Conservation (phyloP, 2,329 filamentous ascomycete genomes). For the Colletotrichum nymphaeae region DNA sequence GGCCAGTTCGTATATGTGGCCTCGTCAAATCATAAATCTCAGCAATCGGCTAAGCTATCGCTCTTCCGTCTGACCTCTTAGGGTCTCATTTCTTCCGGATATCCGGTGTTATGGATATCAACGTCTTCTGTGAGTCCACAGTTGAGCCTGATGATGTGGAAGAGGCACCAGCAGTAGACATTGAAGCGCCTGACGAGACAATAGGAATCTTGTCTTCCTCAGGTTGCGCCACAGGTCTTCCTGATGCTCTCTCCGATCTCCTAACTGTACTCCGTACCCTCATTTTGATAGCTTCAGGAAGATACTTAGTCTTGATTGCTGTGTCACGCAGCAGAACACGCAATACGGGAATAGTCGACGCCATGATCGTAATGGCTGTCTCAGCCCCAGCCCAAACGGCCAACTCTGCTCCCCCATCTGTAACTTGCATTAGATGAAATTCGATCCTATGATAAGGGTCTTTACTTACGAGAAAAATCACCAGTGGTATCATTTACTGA, state of each 20-base stretch:
- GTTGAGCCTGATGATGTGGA: slow-evolving; percentile 8
- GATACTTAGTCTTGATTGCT: slow-evolving; percentile 14
- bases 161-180: slow-evolving; percentile 25
- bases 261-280: background rate
- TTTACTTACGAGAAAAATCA: slow-evolving; percentile 30
- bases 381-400: slow-evolving; percentile 40
- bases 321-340: slow-evolving; percentile 26
- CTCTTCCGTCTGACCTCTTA: background rate
- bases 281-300: slow-evolving; percentile 27
- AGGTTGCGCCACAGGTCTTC: background rate
- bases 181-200: slow-evolving; percentile 13
- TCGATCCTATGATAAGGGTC: background rate
- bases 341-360: slow-evolving; percentile 46
- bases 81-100: background rate
- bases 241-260: slow-evolving; percentile 11
- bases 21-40: background rate
- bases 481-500: slow-evolving; percentile 27
- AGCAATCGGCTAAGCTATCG: background rate
- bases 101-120: background rate
- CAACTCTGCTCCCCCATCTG: slow-evolving; percentile 36
- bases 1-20: background rate
- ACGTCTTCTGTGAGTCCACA: slow-evolving; percentile 13
- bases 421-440: slow-evolving; percentile 34
- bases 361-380: slow-evolving; percentile 48
- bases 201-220: slow-evolving; percentile 6